These are phyloP conservation scores for Strobilomyces dryophilus DNA, from an alignment of 768 basidiomycete species.

Conservation along the genomic window DNA sequence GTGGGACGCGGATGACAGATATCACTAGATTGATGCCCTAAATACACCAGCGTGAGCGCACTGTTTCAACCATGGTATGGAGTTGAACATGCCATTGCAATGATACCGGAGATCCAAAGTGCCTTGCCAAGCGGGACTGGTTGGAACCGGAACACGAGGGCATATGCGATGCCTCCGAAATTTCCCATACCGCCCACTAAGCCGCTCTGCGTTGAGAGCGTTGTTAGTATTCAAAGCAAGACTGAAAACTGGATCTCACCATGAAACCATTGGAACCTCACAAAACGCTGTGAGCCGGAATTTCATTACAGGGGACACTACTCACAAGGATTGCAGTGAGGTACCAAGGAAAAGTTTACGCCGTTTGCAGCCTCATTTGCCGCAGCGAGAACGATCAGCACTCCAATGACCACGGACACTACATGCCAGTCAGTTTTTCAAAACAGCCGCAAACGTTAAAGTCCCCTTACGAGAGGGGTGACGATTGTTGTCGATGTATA, in stretches of 20 bases:
- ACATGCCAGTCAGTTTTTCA: not conserved
- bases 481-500: constrained; percentile 34
- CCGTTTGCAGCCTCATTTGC: constrained; percentile 2
- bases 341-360: constrained; percentile 3
- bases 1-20: constrained; percentile 11
- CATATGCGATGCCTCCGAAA: constrained; percentile 47
- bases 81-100: constrained; percentile 31
- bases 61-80: not conserved
- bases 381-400: not conserved
- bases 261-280: constrained; percentile 22
- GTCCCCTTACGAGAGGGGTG: constrained; percentile 18
- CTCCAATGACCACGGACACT: not conserved
- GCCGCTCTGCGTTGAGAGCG: constrained; percentile 22
- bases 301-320: not conserved
- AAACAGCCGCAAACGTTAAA: not conserved
- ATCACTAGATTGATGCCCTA: constrained; percentile 7
- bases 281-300: not conserved
- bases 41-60: not conserved
- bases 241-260: constrained; percentile 15
- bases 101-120: constrained; percentile 44
- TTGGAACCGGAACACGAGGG: constrained; percentile 31
- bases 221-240: not conserved
- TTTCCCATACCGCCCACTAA: constrained; percentile 38
- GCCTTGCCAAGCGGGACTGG: constrained; percentile 1
- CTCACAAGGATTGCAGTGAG: constrained; percentile 8